Percentiles rank a stretch among this genome's conserved stretches.
Evolutionary conservation across 768 basidiomycete genomes (phyloP).

Genomic region (Pisolithus albus): DNA sequence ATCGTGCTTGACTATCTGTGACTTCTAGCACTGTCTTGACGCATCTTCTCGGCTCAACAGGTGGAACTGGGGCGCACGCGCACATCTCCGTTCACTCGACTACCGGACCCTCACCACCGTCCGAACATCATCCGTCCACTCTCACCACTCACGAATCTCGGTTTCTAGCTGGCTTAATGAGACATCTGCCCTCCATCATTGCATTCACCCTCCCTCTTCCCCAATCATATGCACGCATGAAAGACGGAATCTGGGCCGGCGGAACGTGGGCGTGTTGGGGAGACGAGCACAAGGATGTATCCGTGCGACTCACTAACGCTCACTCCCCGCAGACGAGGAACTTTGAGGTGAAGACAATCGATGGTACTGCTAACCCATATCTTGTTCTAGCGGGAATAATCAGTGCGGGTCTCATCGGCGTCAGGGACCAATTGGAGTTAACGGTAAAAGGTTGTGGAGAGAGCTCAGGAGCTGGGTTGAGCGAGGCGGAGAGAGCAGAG

Average conservation of each 20-base stretch:
- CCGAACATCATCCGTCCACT: background rate
- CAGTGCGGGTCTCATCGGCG: conserved; percentile 42
- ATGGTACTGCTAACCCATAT: conserved; percentile 53
- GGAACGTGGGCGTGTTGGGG: conserved; percentile 63
- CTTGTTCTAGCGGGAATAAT: conserved; percentile 48
- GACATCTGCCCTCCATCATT: conserved; percentile 44
- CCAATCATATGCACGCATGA: conserved; percentile 54
- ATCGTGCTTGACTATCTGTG: too few species aligned
- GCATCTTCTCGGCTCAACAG: conserved; percentile 4
- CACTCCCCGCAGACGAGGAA: conserved; percentile 41
- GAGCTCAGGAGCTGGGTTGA: conserved; percentile 14
- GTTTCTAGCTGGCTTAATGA: conserved; percentile 50
- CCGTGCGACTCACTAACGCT: conserved; percentile 44
- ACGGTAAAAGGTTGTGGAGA: conserved; percentile 31
- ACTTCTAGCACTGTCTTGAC: background rate
- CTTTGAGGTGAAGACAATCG: conserved; percentile 52
- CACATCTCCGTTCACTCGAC: conserved; percentile 53
- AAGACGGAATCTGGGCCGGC: conserved; percentile 56
- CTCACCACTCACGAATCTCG: conserved; percentile 39
- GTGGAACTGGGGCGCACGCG: conserved; percentile 47
- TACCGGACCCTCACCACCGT: background rate
- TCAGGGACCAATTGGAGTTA: conserved; percentile 32
- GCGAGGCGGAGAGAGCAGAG: conserved; percentile 24
- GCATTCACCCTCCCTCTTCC: conserved; percentile 48
- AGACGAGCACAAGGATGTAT: conserved; percentile 53